Base-by-base conservation (phyloP, 108 stramenopile genomes). In the Mayamaea pseudoterrestris region DNA sequence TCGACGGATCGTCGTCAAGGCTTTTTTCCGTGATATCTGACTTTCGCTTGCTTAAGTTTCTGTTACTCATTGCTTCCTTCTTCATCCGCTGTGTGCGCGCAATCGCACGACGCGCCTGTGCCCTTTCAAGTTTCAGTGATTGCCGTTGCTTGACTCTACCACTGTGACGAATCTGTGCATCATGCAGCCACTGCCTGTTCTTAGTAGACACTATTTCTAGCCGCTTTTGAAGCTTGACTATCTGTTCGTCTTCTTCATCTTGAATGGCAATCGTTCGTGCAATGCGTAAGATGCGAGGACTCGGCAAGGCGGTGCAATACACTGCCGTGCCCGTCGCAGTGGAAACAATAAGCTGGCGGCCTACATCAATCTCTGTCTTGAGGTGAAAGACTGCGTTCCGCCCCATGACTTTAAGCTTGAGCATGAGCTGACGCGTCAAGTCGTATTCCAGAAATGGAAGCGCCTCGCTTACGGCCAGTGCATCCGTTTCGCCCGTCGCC, bases 401-500 rank as follows among this genome's bases (percentile, higher is more conserved):
- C 35, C 94, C 97, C 11, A 91, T 44, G 23, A 90, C 77, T 54
- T 93, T 94, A 22, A 98, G 64, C 63, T 97, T 96, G 37, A 95
- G 71, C 89, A 95, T 93, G 20, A 98, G 68, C 62, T 98, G 97
- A 7, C 93, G 74, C 30, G 92, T 89, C 9, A 96, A 69, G 50
- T 96, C 98, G 32, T 86, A 94, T 60, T 98, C 98, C 41, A 95
- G 50, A 51, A 93, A 91, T 1, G 93, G 83, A n/a, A 94, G 69
- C 11, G 86, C 84, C 53, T 93, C 88, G 27, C 87, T 87, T 1
- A 97, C 92, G 45, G 86, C 83, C 39, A 94, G 59, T 8, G 95
- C 93, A 69, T 91, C 86, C 35, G 49, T 64, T 44, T 98, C 98
- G 4, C 89, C 84, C 2, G 59, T 71, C 22, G 77, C 63, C 36